Conservation (phyloP, 176 grass and related monocot genomes). For the Triticum aestivum region IWGSC_CS_RefSeq_v2.1 NC_057806.1:66246889-66247388, state of each 20-base stretch:
- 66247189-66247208: background rate
- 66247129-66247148: conserved; percentile 74
- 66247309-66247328: background rate
- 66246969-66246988: background rate
- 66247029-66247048: conserved; percentile 68
- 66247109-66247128: conserved; percentile 68
- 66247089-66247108: conserved; percentile 73
- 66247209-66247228: conserved; percentile 15
- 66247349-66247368: background rate
- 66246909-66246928: conserved; percentile 81
- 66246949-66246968: background rate
- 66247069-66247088: conserved; percentile 74
- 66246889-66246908: conserved; percentile 89
- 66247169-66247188: background rate
- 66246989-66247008: background rate
- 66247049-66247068: conserved; percentile 78
- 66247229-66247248: conserved; percentile 17
- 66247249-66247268: background rate
- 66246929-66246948: conserved; percentile 47
- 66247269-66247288: background rate
- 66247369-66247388: conserved; percentile 6
- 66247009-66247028: background rate
- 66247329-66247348: background rate
- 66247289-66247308: too few relatives aligned
- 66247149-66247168: conserved; percentile 93